Base-by-base conservation (phyloP, 2,329 filamentous ascomycete species). In the Hypoxylon sp. region DNA sequence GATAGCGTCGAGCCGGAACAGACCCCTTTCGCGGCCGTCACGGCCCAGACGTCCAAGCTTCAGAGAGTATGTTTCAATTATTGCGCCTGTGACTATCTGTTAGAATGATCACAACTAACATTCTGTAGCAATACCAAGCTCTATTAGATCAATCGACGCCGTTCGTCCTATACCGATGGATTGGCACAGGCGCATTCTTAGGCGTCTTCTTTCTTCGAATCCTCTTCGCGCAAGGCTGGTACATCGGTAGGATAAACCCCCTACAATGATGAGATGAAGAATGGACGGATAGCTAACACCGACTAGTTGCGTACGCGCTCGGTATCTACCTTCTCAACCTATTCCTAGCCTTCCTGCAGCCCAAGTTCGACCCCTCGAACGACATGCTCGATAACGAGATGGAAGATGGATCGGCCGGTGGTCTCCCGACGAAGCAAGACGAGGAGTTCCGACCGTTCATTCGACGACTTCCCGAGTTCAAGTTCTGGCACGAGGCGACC, bases 381-480 rank as follows among this genome's bases (percentile, higher is more conserved):
- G 95, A 97, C 79, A 86, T 87, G 52, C 86, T 94, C 79, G 96
- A 99, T 80, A 96, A 94, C 79, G 94, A 97, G 72, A 95, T 98
- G 87, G 96, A 99, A 82, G 95, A 98, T 75, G 96, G 96, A 68
- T 87, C 93, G 14, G 89, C 89, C 28, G 91, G 91, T 59, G 89
- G 89, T 25, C 89, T 99, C 46, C 96, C 96, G 23, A 98, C 94
- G 63, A 98, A 97, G 84, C 90, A 93, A 75, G 95, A 98, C 78
- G 94, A 99, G 78, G 96, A 99, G 84, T 99, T 99, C 86, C 90
- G 94, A 71, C 96, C 96, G 2, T 99, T 99, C 78, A 98, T 99
- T 79, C 90, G 96, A 77, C 89, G 96, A 67, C 89, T 99, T 23
- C 96, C 96, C 61, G 96, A 99, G 83, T 99, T 99, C 88, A 99